Conservation (phyloP, 805 yeast genomes). For the Candida schatavii region DNA sequence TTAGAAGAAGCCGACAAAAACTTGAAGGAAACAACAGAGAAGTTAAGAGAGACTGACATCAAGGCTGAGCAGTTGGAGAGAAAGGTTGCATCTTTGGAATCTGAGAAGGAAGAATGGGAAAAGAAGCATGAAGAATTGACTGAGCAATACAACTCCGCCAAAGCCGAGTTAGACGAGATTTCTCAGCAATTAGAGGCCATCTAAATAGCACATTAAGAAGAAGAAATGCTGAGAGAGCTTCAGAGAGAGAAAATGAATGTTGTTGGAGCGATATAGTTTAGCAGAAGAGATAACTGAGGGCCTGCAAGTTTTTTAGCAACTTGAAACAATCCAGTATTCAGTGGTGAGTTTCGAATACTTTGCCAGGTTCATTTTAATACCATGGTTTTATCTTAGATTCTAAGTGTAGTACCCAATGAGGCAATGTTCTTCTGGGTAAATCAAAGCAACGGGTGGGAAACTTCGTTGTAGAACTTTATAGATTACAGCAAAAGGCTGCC, state of each 20-base stretch:
- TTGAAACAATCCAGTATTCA: no score
- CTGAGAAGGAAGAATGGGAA: slow-evolving; percentile 90
- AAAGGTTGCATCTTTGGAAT: slow-evolving; percentile 86
- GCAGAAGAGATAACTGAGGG: no score
- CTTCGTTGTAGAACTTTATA: no score
- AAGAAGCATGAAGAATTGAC: slow-evolving; percentile 85
- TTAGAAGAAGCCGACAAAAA: slow-evolving; percentile 87
- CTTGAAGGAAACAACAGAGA: slow-evolving; percentile 89
- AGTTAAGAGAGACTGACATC: slow-evolving; percentile 92
- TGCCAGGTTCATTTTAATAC: neutral
- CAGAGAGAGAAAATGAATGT: no score
- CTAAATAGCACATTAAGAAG: slow-evolving; percentile 22
- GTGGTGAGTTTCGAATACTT: no score
- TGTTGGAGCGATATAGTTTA: no score
- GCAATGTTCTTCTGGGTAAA: no score
- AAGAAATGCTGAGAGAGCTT: no score
- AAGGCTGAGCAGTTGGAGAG: slow-evolving; percentile 95
- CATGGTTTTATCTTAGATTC: neutral
- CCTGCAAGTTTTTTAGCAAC: no score
- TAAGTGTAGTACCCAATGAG: no score
- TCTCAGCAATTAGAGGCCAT: slow-evolving; percentile 89
- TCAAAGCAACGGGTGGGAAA: no score
- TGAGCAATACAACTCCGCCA: slow-evolving; percentile 76
- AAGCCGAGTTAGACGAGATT: slow-evolving; percentile 94
- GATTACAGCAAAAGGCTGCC: no score